Conservation (phyloP, 371 early-diverging fungal genomes). For the Mucor velutinosus region DNA sequence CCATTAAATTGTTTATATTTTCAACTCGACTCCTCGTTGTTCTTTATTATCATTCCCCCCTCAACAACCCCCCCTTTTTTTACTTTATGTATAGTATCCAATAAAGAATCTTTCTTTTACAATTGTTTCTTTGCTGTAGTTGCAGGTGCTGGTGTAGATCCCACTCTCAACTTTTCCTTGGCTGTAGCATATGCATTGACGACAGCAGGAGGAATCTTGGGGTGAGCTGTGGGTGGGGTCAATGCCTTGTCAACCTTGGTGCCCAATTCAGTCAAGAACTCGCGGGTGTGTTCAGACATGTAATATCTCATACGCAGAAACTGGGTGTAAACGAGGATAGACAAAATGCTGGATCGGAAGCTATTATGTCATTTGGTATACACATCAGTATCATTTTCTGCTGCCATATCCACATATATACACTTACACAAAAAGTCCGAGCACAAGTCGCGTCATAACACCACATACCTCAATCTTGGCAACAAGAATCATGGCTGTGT, state of each 20-base stretch:
- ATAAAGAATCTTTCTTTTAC: neutral
- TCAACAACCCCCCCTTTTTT: neutral
- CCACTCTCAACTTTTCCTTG: slow-evolving; percentile 2
- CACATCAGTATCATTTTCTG: slow-evolving; percentile 7
- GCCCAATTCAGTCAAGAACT: slow-evolving; percentile 2
- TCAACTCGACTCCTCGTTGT: neutral
- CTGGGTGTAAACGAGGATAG: slow-evolving; percentile 72
- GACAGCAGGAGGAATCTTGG: slow-evolving; percentile 27
- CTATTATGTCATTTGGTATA: slow-evolving; percentile 14
- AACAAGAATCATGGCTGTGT: slow-evolving; percentile 61
- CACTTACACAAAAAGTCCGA: slow-evolving; percentile 63
- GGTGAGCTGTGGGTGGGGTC: slow-evolving; percentile 30
- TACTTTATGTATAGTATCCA: neutral
- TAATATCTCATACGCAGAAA: slow-evolving; percentile 80
- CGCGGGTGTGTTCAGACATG: slow-evolving; percentile 19
- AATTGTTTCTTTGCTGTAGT: neutral
- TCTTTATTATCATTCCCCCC: neutral
- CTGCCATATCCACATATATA: neutral
- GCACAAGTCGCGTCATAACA: slow-evolving; percentile 64
- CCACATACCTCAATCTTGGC: slow-evolving; percentile 75
- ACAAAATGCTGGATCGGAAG: slow-evolving; percentile 67
- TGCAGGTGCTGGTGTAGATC: neutral
- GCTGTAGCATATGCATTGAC: slow-evolving; percentile 18
- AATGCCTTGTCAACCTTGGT: slow-evolving; percentile 7
- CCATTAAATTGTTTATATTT: slow-evolving; percentile 12